phyloP scores from a whole-genome alignment of 257 asterid genomes.

The Rhazya stricta region DNA sequence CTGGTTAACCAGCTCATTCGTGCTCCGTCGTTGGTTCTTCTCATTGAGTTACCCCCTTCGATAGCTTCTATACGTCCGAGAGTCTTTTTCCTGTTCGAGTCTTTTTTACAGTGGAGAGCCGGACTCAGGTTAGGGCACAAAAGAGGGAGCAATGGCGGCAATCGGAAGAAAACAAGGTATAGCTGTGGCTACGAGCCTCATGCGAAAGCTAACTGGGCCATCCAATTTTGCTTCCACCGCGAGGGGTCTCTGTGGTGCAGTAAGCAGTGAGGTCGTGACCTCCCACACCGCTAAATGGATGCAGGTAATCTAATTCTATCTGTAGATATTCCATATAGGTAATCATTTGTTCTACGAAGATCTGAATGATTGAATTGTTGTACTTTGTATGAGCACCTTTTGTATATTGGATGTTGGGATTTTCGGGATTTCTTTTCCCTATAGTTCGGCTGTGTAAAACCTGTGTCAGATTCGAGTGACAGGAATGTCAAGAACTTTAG shows the following conservation, averaged over 20 bases:
- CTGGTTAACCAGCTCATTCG: background rate
- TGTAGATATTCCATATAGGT: background rate
- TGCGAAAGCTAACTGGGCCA: slow-evolving; percentile 40
- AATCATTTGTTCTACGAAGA: background rate
- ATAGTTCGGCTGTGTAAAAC: too few species aligned
- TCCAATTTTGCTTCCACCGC: slow-evolving; percentile 26
- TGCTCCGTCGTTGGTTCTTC: background rate
- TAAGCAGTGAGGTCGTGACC: slow-evolving; percentile 44
- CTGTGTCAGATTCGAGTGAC: background rate
- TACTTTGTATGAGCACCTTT: background rate
- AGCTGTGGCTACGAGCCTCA: slow-evolving; percentile 38
- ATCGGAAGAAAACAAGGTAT: slow-evolving; percentile 41
- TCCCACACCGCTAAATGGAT: slow-evolving; percentile 85
- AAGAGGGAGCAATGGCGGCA: slow-evolving; percentile 24
- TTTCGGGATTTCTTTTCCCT: background rate
- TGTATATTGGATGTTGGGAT: background rate
- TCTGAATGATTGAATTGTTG: background rate
- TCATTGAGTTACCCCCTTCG: too few species aligned
- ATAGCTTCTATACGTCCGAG: background rate
- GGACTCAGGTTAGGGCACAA: background rate
- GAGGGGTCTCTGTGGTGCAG: slow-evolving; percentile 46
- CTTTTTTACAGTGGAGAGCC: background rate
- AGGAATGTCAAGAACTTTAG: background rate
- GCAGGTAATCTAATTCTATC: slow-evolving; percentile 45
- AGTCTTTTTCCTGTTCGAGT: background rate